Percentiles rank a stretch among this genome's conserved stretches.
Conservation (phyloP, 148 eudicot species). For the Vaccinium corymbosum region DNA sequence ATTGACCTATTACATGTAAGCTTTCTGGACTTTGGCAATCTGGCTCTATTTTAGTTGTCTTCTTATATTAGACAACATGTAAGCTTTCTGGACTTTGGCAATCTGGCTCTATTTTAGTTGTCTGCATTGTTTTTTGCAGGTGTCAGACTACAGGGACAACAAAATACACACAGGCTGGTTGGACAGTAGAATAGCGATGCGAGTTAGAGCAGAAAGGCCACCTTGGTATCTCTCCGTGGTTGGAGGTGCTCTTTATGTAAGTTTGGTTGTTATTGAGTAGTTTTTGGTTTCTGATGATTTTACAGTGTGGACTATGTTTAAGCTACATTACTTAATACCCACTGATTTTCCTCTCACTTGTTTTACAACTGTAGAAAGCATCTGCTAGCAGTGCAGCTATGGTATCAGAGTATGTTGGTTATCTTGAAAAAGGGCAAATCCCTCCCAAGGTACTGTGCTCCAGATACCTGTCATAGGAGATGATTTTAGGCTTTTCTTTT, state of each 20-base stretch:
- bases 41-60: constrained; percentile 3
- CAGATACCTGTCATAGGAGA: constrained; percentile 1
- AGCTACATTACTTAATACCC: constrained; percentile 9
- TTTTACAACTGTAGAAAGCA: constrained; percentile 70
- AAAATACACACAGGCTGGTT: constrained; percentile 99
- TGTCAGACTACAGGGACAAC: constrained; percentile 85
- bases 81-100: constrained; percentile 24
- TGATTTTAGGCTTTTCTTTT: background rate
- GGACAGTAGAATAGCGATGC: constrained; percentile 98
- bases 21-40: constrained; percentile 7
- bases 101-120: constrained; percentile 1
- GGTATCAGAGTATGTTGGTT: constrained; percentile 93
- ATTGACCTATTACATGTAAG: constrained; percentile 90
- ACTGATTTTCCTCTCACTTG: constrained; percentile 2
- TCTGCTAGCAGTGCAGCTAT: constrained; percentile 95
- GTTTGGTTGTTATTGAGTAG: constrained; percentile 23
- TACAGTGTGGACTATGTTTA: background rate
- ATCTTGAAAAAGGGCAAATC: constrained; percentile 98
- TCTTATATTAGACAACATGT: constrained; percentile 28
- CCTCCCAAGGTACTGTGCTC: constrained; percentile 78
- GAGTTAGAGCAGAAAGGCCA: constrained; percentile 99
- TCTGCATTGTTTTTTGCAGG: constrained; percentile 40
- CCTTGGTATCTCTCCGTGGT: constrained; percentile 99
- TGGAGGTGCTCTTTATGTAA: constrained; percentile 97
- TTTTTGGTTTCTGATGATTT: background rate